phyloP scores from a whole-genome alignment of 2,329 filamentous ascomycete species.

The Pseudopithomyces chartarum region DNA sequence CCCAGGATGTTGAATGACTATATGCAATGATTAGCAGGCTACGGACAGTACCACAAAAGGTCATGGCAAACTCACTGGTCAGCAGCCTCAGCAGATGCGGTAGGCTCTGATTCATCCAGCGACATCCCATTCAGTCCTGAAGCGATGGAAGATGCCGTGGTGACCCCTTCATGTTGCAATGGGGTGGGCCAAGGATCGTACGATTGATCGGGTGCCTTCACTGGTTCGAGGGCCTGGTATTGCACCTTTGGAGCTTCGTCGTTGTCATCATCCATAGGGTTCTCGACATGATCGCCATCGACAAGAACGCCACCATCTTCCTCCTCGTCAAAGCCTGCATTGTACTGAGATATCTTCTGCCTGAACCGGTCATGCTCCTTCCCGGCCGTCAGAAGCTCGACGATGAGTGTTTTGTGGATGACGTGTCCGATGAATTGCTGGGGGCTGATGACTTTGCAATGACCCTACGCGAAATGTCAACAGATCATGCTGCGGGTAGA shows the following conservation, averaged over 20 bases:
- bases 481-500: too few species aligned
- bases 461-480: conserved; percentile 26
- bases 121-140: conserved; percentile 22
- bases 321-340: conserved; percentile 33
- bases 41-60: background rate
- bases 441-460: conserved; percentile 52
- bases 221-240: conserved; percentile 27
- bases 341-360: conserved; percentile 35
- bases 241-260: conserved; percentile 23
- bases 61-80: background rate
- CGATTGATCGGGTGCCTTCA: conserved; percentile 1
- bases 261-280: conserved; percentile 15
- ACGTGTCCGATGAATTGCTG: conserved; percentile 55
- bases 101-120: conserved; percentile 14
- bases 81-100: background rate
- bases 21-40: background rate
- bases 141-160: conserved; percentile 9
- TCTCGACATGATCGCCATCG: conserved; percentile 27
- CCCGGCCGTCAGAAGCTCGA: conserved; percentile 30
- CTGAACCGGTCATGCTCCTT: conserved; percentile 27
- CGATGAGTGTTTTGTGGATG: conserved; percentile 56
- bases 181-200: conserved; percentile 25
- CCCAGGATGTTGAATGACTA: conserved; percentile 29
- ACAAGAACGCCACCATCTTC: conserved; percentile 32
- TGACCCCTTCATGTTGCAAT: conserved; percentile 12